Percentiles rank a stretch among this genome's conserved stretches.
phyloP scores from a whole-genome alignment of 2,329 filamentous ascomycete species.

The Calonectria ilicicola region DNA sequence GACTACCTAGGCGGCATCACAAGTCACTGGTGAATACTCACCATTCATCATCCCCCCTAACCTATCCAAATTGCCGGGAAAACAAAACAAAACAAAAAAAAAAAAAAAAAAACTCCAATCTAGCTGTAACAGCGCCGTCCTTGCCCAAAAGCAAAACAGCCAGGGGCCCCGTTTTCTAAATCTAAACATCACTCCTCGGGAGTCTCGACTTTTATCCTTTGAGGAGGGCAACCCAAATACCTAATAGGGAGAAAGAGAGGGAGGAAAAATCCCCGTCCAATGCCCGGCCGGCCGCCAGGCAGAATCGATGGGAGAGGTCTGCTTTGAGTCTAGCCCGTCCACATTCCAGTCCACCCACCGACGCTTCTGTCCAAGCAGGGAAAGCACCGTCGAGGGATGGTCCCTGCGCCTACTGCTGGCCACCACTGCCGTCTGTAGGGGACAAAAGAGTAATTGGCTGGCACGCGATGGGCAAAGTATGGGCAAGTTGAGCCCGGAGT shows the following conservation, averaged over 20 bases:
- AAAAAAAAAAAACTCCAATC: neutral
- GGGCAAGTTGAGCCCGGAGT: neutral
- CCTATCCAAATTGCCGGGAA: neutral
- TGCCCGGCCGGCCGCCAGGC: neutral
- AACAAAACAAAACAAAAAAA: neutral
- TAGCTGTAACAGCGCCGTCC: neutral
- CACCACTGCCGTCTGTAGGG: neutral
- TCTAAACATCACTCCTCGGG: neutral
- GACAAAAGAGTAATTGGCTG: neutral
- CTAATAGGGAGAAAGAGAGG: neutral
- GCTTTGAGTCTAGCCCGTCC: neutral
- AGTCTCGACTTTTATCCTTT: neutral
- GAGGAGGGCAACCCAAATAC: neutral
- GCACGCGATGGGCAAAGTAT: neutral
- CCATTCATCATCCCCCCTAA: neutral
- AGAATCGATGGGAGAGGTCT: neutral
- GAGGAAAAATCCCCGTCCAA: neutral
- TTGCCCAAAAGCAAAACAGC: neutral
- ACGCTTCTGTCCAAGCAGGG: slow-evolving; percentile 13
- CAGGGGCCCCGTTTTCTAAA: neutral
- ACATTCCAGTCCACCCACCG: slow-evolving; percentile 17
- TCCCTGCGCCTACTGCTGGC: neutral
- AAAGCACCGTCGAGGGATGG: slow-evolving; percentile 3
- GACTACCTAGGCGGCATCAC: neutral
- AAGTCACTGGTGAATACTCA: neutral